Percentiles rank a stretch among this genome's conserved stretches.
These are phyloP conservation scores for Leucoagaricus sp. DNA, from an alignment of 1,284 basidiomycete genomes.

Conservation along the genomic window DNA sequence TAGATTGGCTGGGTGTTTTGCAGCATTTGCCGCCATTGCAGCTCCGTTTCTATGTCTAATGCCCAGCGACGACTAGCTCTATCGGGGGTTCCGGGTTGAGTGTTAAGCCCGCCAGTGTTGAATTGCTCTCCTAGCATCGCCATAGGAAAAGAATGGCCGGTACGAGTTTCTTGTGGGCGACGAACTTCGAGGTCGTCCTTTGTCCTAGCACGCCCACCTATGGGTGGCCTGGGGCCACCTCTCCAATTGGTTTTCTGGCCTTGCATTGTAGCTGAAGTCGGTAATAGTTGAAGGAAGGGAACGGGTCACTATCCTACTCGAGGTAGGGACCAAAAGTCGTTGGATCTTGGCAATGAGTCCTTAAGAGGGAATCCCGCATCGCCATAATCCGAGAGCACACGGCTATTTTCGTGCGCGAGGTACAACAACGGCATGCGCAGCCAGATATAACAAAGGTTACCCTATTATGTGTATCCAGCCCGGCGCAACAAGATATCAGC, in stretches of 20 bases:
- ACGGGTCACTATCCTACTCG: background rate
- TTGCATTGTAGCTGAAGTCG: background rate
- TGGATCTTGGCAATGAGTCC: background rate
- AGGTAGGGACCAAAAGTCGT: background rate
- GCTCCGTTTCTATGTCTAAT: conserved; percentile 7
- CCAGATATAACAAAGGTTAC: background rate
- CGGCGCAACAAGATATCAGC: background rate
- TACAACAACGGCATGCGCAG: conserved; percentile 4
- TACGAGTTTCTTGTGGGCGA: background rate
- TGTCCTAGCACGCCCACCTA: background rate
- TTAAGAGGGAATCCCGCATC: conserved; percentile 1
- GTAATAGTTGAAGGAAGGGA: background rate
- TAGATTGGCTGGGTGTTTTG: background rate
- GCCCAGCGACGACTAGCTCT: conserved; percentile 6
- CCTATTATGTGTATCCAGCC: background rate
- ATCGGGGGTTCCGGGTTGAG: background rate
- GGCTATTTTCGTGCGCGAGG: conserved; percentile 7
- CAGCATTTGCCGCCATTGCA: conserved; percentile 1
- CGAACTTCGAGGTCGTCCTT: conserved; percentile 8
- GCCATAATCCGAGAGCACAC: background rate
- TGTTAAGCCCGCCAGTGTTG: background rate
- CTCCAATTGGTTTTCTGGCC: conserved; percentile 6
- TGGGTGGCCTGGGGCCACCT: conserved; percentile 9
- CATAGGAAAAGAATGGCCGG: background rate
- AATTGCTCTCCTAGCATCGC: conserved; percentile 6